Conservation (phyloP, 2,329 filamentous ascomycete genomes). For the Ophiostoma triangulosporum region DNA sequence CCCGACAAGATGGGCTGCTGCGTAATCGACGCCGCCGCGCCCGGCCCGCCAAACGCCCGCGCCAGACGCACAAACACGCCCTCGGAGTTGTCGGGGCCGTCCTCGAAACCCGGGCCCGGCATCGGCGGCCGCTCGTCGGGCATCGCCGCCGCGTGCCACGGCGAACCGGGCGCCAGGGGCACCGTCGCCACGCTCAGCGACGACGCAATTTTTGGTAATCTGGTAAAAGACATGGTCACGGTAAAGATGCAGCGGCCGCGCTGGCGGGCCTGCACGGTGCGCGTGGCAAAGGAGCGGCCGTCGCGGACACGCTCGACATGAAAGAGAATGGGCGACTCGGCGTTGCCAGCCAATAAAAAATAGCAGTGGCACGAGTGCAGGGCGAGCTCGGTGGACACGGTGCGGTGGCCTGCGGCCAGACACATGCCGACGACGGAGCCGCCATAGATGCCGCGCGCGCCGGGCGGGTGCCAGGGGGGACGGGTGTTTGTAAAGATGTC, state of each 20-base stretch:
- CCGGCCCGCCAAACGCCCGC: background rate
- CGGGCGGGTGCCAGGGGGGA: slow-evolving; percentile 80
- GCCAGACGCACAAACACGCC: background rate
- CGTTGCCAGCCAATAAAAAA: slow-evolving; percentile 84
- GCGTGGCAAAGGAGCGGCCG: slow-evolving; percentile 76
- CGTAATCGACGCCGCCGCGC: background rate
- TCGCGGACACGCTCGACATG: slow-evolving; percentile 90
- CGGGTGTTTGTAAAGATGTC: slow-evolving; percentile 93
- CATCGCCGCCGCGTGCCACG: slow-evolving; percentile 16
- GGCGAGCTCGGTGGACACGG: slow-evolving; percentile 65
- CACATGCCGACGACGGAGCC: slow-evolving; percentile 88
- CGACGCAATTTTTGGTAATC: slow-evolving; percentile 39
- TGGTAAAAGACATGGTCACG: slow-evolving; percentile 79
- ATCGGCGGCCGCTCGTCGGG: slow-evolving; percentile 14
- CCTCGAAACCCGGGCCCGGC: slow-evolving; percentile 22
- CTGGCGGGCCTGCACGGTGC: slow-evolving; percentile 92
- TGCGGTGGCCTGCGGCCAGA: slow-evolving; percentile 75
- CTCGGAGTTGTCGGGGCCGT: background rate
- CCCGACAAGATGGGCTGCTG: slow-evolving; percentile 32
- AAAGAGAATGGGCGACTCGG: slow-evolving; percentile 76
- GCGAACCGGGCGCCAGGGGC: slow-evolving; percentile 42
- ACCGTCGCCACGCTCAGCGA: slow-evolving; percentile 46
- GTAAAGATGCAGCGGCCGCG: slow-evolving; percentile 85
- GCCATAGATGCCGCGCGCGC: slow-evolving; percentile 86
- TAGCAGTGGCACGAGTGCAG: slow-evolving; percentile 99